These are phyloP conservation scores for Euphorbia schlechtendalii DNA, from an alignment of 441 rosid genomes.

Conservation along the genomic window DNA sequence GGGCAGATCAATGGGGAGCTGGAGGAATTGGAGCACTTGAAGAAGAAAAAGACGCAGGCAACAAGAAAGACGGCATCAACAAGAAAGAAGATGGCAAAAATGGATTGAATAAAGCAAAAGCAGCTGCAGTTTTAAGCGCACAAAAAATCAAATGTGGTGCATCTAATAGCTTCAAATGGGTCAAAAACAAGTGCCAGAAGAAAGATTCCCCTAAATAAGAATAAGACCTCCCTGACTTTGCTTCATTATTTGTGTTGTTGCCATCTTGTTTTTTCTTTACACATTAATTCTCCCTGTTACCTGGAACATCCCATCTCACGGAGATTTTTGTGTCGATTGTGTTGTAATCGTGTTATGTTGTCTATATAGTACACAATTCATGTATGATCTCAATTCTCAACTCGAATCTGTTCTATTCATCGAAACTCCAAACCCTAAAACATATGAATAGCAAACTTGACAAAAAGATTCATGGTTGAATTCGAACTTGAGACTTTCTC, in stretches of 20 bases:
- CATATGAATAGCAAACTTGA: too few relatives aligned
- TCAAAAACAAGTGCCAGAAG: conserved; percentile 46
- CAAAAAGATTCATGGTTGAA: too few relatives aligned
- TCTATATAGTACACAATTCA: too few relatives aligned
- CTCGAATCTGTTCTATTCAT: too few relatives aligned
- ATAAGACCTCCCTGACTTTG: background rate
- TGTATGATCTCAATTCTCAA: too few relatives aligned
- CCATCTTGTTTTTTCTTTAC: conserved; percentile 6
- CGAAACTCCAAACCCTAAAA: too few relatives aligned
- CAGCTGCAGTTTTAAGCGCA: conserved; percentile 29
- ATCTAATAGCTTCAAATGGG: conserved; percentile 53
- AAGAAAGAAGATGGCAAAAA: conserved; percentile 34
- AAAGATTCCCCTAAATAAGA: conserved; percentile 28
- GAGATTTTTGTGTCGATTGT: too few relatives aligned
- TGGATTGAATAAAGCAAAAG: conserved; percentile 36
- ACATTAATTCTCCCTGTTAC: background rate
- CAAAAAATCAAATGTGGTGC: conserved; percentile 37
- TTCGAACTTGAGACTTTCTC: background rate
- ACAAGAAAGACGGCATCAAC: conserved; percentile 26
- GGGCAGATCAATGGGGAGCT: conserved; percentile 96
- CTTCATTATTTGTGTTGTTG: background rate
- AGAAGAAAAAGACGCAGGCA: conserved; percentile 28
- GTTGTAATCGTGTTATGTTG: too few relatives aligned
- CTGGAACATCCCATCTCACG: too few relatives aligned
- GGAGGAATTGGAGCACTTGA: conserved; percentile 73